A percentile compares a stretch with the other conserved stretches of the same genome.
These are phyloP conservation scores for Eimeria falciformis DNA, from an alignment of 169 alveolate genomes.

Conservation along the genomic window DNA sequence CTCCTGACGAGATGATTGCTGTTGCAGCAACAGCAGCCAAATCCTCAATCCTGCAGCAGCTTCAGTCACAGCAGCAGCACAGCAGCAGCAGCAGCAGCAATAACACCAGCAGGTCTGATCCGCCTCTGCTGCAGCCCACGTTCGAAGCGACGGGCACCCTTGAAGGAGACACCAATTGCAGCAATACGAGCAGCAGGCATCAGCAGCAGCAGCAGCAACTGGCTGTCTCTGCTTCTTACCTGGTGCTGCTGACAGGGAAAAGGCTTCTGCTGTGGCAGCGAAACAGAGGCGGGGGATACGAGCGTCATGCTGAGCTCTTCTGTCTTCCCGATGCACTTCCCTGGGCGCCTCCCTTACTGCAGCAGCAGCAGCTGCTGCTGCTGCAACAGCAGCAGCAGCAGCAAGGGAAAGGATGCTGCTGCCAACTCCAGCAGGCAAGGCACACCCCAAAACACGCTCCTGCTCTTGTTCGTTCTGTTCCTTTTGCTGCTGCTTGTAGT, in stretches of 20 bases:
- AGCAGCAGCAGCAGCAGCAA: slow-evolving; percentile 60
- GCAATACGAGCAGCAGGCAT: not conserved
- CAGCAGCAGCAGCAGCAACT: slow-evolving; percentile 24
- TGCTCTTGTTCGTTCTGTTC: not conserved
- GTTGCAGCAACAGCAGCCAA: slow-evolving; percentile 42
- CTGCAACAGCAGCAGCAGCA: slow-evolving; percentile 37
- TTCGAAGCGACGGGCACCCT: slow-evolving; percentile 14
- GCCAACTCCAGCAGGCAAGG: not conserved
- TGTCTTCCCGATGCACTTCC: slow-evolving; percentile 41
- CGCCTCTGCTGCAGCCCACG: slow-evolving; percentile 7
- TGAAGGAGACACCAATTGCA: slow-evolving; percentile 3
- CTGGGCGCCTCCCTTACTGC: slow-evolving; percentile 9
- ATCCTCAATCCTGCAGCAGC: slow-evolving; percentile 24
- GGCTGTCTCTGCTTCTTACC: slow-evolving; percentile 48
- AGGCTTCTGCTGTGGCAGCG: slow-evolving; percentile 58
- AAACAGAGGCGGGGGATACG: not conserved
- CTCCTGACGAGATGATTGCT: slow-evolving; percentile 37
- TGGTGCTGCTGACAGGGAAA: slow-evolving; percentile 28
- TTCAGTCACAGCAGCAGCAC: slow-evolving; percentile 50
- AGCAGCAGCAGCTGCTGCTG: slow-evolving; percentile 67
- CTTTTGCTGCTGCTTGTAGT: not conserved
- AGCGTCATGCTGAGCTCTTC: slow-evolving; percentile 36
- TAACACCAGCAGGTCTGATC: slow-evolving; percentile 22
- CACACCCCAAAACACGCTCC: not conserved
- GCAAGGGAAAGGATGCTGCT: slow-evolving; percentile 11